Conservation (phyloP, 139 green algal genomes). For the Tetraselmis striata region DNA sequence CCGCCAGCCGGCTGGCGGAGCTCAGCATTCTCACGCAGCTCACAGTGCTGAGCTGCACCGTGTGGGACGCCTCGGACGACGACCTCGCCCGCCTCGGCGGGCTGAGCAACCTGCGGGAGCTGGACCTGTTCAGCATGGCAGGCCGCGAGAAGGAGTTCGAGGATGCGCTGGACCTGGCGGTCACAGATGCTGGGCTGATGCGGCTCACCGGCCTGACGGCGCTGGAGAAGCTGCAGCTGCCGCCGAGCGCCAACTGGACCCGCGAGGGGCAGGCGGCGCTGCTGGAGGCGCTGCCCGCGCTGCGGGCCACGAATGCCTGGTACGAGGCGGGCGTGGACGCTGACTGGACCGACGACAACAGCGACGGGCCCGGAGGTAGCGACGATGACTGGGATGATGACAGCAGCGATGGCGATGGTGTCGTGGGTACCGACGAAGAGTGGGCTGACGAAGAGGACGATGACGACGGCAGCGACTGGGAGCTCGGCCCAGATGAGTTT, state of each 20-base stretch:
- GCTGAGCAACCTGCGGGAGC: background rate
- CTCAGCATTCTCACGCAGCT: background rate
- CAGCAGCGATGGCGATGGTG: background rate
- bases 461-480: too few relatives aligned
- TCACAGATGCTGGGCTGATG: background rate
- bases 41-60: background rate
- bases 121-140: background rate
- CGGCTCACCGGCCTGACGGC: background rate
- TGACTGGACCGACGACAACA: background rate
- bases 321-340: background rate
- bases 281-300: background rate
- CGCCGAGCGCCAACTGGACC: background rate
- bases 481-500: too few relatives aligned
- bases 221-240: background rate
- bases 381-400: background rate
- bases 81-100: background rate
- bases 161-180: background rate
- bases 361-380: background rate
- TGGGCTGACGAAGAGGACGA: too few relatives aligned
- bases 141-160: background rate
- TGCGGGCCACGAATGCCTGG: background rate
- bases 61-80: background rate
- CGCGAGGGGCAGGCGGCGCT: background rate
- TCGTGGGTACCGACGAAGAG: too few relatives aligned
- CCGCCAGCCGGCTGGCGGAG: background rate